phyloP scores from a whole-genome alignment of 2,329 filamentous ascomycete species.

The Emergomyces orientalis region DNA sequence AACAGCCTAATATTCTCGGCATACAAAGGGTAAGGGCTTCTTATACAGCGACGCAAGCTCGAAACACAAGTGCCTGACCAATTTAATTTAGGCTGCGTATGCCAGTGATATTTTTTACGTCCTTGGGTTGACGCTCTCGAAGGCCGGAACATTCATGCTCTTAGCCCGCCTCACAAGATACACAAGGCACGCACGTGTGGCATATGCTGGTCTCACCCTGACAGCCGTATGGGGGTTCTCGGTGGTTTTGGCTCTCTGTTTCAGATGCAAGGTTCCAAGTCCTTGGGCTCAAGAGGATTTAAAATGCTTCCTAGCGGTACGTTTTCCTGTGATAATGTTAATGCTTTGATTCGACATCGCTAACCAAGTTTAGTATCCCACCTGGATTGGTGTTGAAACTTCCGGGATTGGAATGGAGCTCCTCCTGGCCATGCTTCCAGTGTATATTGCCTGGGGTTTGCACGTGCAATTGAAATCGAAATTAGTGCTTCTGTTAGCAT shows the following conservation, averaged over 20 bases:
- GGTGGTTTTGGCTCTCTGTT: conserved; percentile 12
- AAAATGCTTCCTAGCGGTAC: conserved; percentile 12
- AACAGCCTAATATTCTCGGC: neutral
- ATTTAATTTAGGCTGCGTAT: conserved; percentile 11
- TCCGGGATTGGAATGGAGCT: conserved; percentile 14
- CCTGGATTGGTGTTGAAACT: conserved; percentile 15
- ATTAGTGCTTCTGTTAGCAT: conserved; percentile 14
- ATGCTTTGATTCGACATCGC: neutral
- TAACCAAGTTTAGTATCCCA: conserved; percentile 10
- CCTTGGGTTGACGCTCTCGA: conserved; percentile 14
- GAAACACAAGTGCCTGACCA: neutral
- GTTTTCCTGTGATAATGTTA: neutral
- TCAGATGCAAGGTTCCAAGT: conserved; percentile 12
- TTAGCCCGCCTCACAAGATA: conserved; percentile 14
- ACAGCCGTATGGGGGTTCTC: conserved; percentile 8
- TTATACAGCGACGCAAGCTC: neutral
- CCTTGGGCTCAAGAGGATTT: conserved; percentile 13
- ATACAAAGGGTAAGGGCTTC: conserved; percentile 11
- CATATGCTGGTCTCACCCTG: conserved; percentile 9
- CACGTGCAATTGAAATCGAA: conserved; percentile 14
- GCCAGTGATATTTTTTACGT: conserved; percentile 15
- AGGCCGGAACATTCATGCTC: conserved; percentile 13
- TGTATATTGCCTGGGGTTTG: conserved; percentile 15
- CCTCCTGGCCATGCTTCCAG: conserved; percentile 12
- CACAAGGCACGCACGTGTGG: conserved; percentile 11